These are phyloP conservation scores for Leishmania martiniquensis DNA, from an alignment of 208 protist genomes.

Conservation along the genomic window DNA sequence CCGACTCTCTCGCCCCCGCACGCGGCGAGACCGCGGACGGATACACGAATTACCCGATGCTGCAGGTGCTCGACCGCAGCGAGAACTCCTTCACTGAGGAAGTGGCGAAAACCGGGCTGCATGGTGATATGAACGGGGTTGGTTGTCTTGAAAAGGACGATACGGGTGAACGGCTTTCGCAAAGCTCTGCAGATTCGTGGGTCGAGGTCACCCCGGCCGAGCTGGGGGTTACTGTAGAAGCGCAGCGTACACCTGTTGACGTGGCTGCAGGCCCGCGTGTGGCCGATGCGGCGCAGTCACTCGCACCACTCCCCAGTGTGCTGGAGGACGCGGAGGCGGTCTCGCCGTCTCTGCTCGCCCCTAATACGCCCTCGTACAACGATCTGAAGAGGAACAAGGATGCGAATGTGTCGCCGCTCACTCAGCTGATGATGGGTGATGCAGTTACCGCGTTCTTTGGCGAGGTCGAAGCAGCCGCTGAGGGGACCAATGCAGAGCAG, in stretches of 20 bases:
- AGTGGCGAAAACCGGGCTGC: background rate
- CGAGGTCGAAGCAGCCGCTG: background rate
- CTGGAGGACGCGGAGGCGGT: background rate
- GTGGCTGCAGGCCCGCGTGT: background rate
- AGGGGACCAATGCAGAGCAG: slow-evolving; percentile 1
- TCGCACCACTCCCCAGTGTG: background rate
- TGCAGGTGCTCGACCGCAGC: background rate
- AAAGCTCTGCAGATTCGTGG: slow-evolving; percentile 24
- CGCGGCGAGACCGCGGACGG: background rate
- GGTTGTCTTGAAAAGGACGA: background rate
- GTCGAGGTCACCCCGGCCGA: slow-evolving; percentile 23
- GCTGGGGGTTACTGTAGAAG: background rate
- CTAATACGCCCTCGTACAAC: background rate
- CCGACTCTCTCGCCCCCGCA: background rate
- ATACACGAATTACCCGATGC: background rate
- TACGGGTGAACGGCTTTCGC: background rate
- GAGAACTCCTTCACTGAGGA: background rate
- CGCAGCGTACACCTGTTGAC: background rate
- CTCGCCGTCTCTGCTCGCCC: background rate
- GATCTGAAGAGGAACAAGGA: background rate
- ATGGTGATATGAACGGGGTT: background rate
- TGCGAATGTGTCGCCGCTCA: slow-evolving; percentile 8
- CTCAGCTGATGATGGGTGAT: slow-evolving; percentile 1
- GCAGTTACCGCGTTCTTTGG: background rate
- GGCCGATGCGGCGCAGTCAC: background rate